Base-by-base conservation (phyloP, 2,329 filamentous ascomycete genomes). In the Fusarium pseudocircinatum region DNA sequence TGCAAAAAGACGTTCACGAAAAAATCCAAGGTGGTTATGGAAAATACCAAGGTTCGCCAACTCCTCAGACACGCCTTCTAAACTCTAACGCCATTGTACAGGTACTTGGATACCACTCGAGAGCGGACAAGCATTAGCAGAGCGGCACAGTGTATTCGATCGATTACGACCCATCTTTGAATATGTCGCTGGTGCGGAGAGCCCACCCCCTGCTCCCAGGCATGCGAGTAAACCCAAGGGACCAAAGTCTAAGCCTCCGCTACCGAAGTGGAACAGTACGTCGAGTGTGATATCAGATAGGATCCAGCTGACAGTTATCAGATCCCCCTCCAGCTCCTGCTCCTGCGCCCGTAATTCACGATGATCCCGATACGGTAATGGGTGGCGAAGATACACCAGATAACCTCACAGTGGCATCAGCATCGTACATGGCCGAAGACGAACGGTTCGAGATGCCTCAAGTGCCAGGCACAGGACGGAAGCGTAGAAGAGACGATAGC, bases 21-120 rank as follows among this genome's bases (percentile, higher is more conserved):
- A 99, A 99, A 85, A 95, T 99, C 11, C 96, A 99, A 81, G 96
- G 96, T 74, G 96, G 96, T 22, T 98, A 98, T 82, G 96, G 96
- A 78, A 98, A 98, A 90, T 99, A 98, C 77, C 96, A 99, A 86
- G 95, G 93, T 94, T 79, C 49, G 83, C 77, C 32, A 15, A 44
- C 16, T 28, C 40, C 18, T 36, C 5, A n/a, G 5, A 14, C 14
- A 37, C 20, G 6, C 24, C 20, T 26, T 39, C 34, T 14, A 46
- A 46, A 67, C 5, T 50, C 64, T 74, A 58, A 73, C 59, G 68
- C 47, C 40, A 16, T 22, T 43, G 10, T 10, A 18, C 73, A 95
- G 94, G 96, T 79, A 99, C 96, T 57, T 99, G 96, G 95, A 96
- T 99, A 56, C 96, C 96, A 13, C 89, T 99, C 13, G 88, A 91